Conservation (phyloP, 2,329 filamentous ascomycete genomes). For the Penicillium vulpinum region DNA sequence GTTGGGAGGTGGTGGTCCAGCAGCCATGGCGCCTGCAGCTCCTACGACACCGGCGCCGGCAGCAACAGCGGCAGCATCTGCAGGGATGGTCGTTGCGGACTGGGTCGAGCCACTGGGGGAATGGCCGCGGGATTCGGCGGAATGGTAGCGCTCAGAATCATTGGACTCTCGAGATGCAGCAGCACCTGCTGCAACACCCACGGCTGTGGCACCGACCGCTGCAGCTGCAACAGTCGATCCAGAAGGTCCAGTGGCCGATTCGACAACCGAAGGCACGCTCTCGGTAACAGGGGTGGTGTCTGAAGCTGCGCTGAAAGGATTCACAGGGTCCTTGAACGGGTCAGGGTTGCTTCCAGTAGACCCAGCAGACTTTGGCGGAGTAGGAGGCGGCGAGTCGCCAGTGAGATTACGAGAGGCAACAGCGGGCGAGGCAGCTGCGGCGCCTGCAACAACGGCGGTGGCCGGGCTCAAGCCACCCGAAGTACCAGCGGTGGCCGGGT, state of each 20-base stretch:
- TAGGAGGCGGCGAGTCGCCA: conserved; percentile 32
- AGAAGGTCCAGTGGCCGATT: conserved; percentile 27
- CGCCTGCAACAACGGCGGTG: conserved; percentile 23
- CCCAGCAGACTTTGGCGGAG: conserved; percentile 44
- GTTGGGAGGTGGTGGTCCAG: conserved; percentile 48
- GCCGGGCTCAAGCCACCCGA: not conserved
- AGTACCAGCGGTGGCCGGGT: conserved; percentile 14
- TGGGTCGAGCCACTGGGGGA: conserved; percentile 25
- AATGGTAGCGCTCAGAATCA: conserved; percentile 23
- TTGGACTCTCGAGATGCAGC: conserved; percentile 32
- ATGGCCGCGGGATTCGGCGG: conserved; percentile 20
- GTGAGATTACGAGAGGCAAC: conserved; percentile 37
- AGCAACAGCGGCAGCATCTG: conserved; percentile 19
- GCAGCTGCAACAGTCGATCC: conserved; percentile 37
- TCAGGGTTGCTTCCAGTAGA: conserved; percentile 44
- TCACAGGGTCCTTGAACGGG: conserved; percentile 57
- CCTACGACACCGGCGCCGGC: conserved; percentile 1
- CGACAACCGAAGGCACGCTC: conserved; percentile 23
- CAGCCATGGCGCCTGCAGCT: conserved; percentile 18
- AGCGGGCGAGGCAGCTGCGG: conserved; percentile 21
- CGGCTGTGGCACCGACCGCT: conserved; percentile 41
- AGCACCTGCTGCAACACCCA: conserved; percentile 43
- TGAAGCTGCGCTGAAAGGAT: conserved; percentile 70
- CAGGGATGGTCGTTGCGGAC: conserved; percentile 25
- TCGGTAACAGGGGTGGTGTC: conserved; percentile 2